These are phyloP conservation scores for Fusarium subglutinans DNA, from an alignment of 2,329 filamentous ascomycete genomes.

Conservation along the genomic window DNA sequence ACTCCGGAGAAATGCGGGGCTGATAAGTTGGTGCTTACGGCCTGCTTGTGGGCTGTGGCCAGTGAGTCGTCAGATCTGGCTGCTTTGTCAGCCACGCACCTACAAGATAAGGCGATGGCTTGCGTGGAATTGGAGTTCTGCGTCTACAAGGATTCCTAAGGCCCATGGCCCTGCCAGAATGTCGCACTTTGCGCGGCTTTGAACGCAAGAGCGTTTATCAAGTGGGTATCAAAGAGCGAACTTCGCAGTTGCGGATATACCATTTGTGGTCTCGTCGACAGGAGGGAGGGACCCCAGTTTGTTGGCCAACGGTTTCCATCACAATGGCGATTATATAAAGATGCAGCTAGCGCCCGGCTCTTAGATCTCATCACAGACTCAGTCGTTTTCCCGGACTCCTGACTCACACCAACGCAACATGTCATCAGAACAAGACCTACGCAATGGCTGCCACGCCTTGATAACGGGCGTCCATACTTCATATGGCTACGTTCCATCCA, in stretches of 20 bases:
- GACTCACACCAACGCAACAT: background rate
- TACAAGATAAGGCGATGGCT: background rate
- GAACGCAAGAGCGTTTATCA: background rate
- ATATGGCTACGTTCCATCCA: background rate
- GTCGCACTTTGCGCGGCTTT: no score
- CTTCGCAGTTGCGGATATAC: background rate
- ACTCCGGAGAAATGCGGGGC: background rate
- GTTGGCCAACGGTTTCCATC: background rate
- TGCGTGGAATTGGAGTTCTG: background rate
- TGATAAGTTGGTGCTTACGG: background rate
- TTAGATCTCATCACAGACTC: background rate
- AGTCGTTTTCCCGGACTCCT: rapidly evolving
- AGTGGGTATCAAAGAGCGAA: background rate
- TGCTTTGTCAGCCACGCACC: background rate
- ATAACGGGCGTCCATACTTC: background rate
- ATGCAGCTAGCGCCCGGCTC: background rate
- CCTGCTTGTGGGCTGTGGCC: background rate
- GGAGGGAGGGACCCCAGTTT: rapidly evolving
- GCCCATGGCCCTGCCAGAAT: background rate
- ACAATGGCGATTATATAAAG: background rate
- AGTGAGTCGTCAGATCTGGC: background rate
- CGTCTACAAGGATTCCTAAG: background rate
- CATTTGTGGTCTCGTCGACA: background rate
- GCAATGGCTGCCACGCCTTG: background rate
- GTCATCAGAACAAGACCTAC: background rate